Evolutionary conservation across 192 early-diverging fungal species (phyloP).

Genomic region (Coemansia sp.): DNA sequence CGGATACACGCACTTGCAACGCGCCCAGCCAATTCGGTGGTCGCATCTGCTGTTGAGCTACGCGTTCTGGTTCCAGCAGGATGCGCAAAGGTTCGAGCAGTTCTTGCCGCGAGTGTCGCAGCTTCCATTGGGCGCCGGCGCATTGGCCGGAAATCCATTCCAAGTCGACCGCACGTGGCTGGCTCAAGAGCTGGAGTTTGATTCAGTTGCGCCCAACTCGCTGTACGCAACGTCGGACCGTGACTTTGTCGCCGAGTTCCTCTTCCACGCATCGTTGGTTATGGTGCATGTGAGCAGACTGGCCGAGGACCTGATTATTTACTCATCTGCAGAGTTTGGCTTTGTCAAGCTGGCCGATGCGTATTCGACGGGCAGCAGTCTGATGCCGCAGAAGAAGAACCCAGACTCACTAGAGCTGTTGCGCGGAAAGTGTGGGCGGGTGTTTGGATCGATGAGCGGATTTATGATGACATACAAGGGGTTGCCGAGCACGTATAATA

Average conservation of each 20-base stretch:
- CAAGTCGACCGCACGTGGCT: constrained; percentile 90
- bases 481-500: constrained; percentile 97
- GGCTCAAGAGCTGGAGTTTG: constrained; percentile 86
- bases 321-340: constrained; percentile 88
- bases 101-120: constrained; percentile 78
- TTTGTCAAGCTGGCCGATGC: constrained; percentile 95
- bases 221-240: constrained; percentile 91
- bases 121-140: constrained; percentile 89
- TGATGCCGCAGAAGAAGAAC: constrained; percentile 99
- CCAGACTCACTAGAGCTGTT: constrained; percentile 94
- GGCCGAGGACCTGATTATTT: constrained; percentile 96
- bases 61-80: constrained; percentile 88
- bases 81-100: constrained; percentile 80
- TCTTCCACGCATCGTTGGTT: constrained; percentile 88
- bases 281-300: constrained; percentile 91
- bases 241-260: constrained; percentile 96
- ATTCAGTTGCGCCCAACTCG: constrained; percentile 81
- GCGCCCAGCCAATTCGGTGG: constrained; percentile 98
- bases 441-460: constrained; percentile 92
- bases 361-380: constrained; percentile 93
- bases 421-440: constrained; percentile 94
- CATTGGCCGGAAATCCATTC: constrained; percentile 96
- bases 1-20: constrained; percentile 98
- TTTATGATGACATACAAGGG: constrained; percentile 99
- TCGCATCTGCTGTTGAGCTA: constrained; percentile 86